phyloP scores from a whole-genome alignment of 2,329 filamentous ascomycete species.

The Aureobasidium sp. region DNA sequence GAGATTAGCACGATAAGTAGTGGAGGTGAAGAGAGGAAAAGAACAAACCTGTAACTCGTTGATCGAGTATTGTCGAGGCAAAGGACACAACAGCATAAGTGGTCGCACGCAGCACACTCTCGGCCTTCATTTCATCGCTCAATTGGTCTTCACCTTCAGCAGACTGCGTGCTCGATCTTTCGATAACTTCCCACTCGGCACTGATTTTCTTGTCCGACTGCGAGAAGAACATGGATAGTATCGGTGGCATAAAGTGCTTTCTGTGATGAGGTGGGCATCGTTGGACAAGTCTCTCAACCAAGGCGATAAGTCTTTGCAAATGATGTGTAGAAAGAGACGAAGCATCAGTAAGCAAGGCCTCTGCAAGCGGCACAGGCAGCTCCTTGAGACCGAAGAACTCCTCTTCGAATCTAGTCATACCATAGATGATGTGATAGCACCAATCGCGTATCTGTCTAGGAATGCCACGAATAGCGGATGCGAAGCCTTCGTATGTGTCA shows the following conservation, averaged over 20 bases:
- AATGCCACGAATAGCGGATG: constrained; percentile 83
- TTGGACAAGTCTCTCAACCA: constrained; percentile 82
- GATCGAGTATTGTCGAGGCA: constrained; percentile 78
- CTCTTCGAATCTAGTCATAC: constrained; percentile 78
- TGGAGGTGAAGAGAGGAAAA: background rate
- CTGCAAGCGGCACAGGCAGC: constrained; percentile 72
- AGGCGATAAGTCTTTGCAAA: constrained; percentile 83
- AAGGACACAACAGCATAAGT: constrained; percentile 90
- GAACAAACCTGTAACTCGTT: constrained; percentile 20
- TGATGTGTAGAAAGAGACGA: constrained; percentile 84
- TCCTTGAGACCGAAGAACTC: constrained; percentile 88
- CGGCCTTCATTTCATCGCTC: constrained; percentile 94
- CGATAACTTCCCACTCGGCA: constrained; percentile 75
- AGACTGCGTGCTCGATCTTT: constrained; percentile 49
- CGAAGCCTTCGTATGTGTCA: constrained; percentile 83
- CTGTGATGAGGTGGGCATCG: constrained; percentile 78
- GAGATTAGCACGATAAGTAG: too few relatives aligned
- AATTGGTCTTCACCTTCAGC: constrained; percentile 67
- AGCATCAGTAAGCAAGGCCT: constrained; percentile 77
- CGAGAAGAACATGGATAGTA: constrained; percentile 73
- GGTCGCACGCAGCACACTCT: constrained; percentile 87
- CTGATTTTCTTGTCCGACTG: constrained; percentile 85
- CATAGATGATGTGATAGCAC: constrained; percentile 89
- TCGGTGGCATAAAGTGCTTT: constrained; percentile 72
- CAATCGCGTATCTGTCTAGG: constrained; percentile 86